Evolutionary conservation across 2,329 filamentous ascomycete genomes (phyloP).

Genomic region (Colletotrichum endophyticum): DNA sequence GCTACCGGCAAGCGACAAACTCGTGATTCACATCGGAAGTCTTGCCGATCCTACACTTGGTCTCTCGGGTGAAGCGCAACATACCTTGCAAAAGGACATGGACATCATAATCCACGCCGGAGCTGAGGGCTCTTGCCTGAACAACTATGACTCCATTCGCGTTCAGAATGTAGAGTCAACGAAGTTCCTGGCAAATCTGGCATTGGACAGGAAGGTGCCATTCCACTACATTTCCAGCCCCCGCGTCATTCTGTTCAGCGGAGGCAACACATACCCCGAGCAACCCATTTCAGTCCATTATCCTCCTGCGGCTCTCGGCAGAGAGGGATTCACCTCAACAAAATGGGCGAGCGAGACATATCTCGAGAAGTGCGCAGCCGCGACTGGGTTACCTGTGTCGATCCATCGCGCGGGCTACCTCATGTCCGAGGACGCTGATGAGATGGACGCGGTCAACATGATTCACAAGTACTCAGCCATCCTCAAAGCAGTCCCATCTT

Average conservation of each 20-base stretch:
- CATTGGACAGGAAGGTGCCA: conserved; percentile 16
- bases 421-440: conserved; percentile 8
- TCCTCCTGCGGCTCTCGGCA: conserved; percentile 30
- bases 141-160: conserved; percentile 32
- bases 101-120: conserved; percentile 58
- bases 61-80: conserved; percentile 28
- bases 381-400: conserved; percentile 23
- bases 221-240: conserved; percentile 43
- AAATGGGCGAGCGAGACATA: conserved; percentile 39
- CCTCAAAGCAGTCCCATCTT: background rate
- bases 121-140: conserved; percentile 36
- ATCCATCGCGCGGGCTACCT: conserved; percentile 31
- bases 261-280: conserved; percentile 15
- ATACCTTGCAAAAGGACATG: conserved; percentile 9
- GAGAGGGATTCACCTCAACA: conserved; percentile 35
- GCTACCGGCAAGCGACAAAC: conserved; percentile 24
- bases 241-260: conserved; percentile 20
- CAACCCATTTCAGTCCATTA: conserved; percentile 21
- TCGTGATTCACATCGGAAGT: conserved; percentile 39
- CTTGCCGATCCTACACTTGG: conserved; percentile 39
- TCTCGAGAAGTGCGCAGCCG: conserved; percentile 27
- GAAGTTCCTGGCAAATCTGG: conserved; percentile 28
- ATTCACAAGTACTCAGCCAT: background rate
- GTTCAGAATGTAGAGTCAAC: conserved; percentile 34
- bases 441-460: conserved; percentile 8